phyloP scores from a whole-genome alignment of 2,329 filamentous ascomycete genomes.

The Alternaria sp. region DNA sequence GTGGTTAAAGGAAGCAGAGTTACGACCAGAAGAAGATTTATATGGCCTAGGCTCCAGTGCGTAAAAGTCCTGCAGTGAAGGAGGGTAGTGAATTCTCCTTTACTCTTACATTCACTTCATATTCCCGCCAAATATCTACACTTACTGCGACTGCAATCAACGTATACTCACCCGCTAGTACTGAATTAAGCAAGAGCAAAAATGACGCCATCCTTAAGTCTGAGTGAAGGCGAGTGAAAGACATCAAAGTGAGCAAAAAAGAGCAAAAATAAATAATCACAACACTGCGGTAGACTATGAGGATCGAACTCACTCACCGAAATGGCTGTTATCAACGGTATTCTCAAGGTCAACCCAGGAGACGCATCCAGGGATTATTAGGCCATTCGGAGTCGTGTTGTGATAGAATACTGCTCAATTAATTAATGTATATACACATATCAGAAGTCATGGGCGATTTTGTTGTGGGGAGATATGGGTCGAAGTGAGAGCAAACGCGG shows the following conservation, averaged over 20 bases:
- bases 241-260: neutral
- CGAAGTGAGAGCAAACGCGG: neutral
- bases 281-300: neutral
- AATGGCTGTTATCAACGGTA: neutral
- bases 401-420: neutral
- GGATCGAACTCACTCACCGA: neutral
- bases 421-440: neutral
- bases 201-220: neutral
- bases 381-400: neutral
- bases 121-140: neutral
- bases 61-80: neutral
- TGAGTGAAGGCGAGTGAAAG: neutral
- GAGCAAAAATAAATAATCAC: neutral
- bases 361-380: neutral
- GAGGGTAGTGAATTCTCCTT: neutral
- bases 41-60: neutral
- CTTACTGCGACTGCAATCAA: neutral
- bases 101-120: neutral
- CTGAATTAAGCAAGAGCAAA: neutral
- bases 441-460: fast-evolving
- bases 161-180: neutral
- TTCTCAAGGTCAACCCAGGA: neutral
- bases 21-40: neutral
- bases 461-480: neutral
- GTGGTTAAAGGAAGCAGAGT: neutral